Evolutionary conservation across 1,139 yeast genomes (phyloP).

Genomic region (Schwanniomyces etchellsii): DNA sequence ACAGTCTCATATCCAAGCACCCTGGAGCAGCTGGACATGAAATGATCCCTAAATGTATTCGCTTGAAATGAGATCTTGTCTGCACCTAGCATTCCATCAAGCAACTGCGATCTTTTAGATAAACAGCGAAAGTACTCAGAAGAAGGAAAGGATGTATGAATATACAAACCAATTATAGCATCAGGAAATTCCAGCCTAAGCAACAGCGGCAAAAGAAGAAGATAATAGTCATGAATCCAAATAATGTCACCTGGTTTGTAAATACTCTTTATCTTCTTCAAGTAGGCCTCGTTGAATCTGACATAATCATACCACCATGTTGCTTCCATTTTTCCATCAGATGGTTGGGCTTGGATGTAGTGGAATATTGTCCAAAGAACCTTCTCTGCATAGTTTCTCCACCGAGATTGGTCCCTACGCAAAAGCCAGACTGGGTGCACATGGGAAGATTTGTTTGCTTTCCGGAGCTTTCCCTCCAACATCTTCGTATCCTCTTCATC

Average conservation of each 20-base stretch:
- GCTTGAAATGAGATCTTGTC: constrained; percentile 84
- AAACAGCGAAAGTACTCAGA: constrained; percentile 91
- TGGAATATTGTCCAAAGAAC: constrained; percentile 94
- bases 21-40: constrained; percentile 82
- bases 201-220: constrained; percentile 79
- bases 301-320: constrained; percentile 92
- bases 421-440: constrained; percentile 86
- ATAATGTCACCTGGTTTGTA: constrained; percentile 89
- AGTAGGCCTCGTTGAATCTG: constrained; percentile 83
- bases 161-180: constrained; percentile 74
- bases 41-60: constrained; percentile 82
- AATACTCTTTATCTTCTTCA: constrained; percentile 64
- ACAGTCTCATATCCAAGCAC: constrained; percentile 67
- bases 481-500: constrained; percentile 49
- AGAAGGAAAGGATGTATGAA: constrained; percentile 92
- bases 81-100: constrained; percentile 90
- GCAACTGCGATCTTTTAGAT: constrained; percentile 71
- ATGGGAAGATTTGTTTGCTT: constrained; percentile 40
- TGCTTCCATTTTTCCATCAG: constrained; percentile 64
- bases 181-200: constrained; percentile 77
- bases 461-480: constrained; percentile 39
- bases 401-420: constrained; percentile 65
- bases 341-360: constrained; percentile 68
- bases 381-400: constrained; percentile 88
- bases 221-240: constrained; percentile 93